Percentiles rank a stretch among this genome's conserved stretches.
These are phyloP conservation scores for Hippophae rhamnoides DNA, from an alignment of 306 rosid species.

Conservation along the genomic window DNA sequence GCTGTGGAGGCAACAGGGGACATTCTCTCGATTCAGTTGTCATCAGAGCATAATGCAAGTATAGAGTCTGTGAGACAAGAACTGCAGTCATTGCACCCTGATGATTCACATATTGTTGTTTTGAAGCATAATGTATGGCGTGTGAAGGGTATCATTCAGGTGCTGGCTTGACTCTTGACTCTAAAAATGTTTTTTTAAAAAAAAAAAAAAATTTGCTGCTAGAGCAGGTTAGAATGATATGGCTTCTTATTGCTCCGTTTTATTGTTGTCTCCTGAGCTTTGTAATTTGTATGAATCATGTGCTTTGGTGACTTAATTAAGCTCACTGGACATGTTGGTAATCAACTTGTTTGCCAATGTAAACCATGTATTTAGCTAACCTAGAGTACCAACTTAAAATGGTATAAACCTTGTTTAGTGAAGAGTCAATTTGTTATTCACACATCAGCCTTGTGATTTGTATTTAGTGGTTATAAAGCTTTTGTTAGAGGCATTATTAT, in stretches of 20 bases:
- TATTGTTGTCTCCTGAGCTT: background rate
- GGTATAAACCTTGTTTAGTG: too few species aligned
- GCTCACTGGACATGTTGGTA: background rate
- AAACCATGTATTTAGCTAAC: too few species aligned
- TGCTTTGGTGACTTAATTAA: background rate
- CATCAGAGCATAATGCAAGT: slow-evolving; percentile 68
- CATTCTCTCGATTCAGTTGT: slow-evolving; percentile 64
- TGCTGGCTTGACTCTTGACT: slow-evolving; percentile 13
- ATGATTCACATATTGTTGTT: slow-evolving; percentile 69
- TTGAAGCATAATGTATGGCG: slow-evolving; percentile 93
- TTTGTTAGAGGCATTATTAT: too few species aligned
- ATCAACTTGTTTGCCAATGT: background rate
- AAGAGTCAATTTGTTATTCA: too few species aligned
- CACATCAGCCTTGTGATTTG: too few species aligned
- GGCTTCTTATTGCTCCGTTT: slow-evolving; percentile 5
- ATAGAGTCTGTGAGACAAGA: slow-evolving; percentile 75
- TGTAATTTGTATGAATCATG: background rate
- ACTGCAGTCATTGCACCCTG: slow-evolving; percentile 78
- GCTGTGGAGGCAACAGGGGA: slow-evolving; percentile 64
- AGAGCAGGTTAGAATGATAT: background rate
- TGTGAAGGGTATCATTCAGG: slow-evolving; percentile 85
- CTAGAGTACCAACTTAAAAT: too few species aligned
- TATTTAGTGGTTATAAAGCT: too few species aligned
- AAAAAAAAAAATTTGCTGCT: slow-evolving; percentile 4
- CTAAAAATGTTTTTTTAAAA: background rate